A percentile compares a stretch with the other conserved stretches of the same genome.
Evolutionary conservation across 331 rosid species (phyloP).

Genomic region (Cydonia oblonga): DNA sequence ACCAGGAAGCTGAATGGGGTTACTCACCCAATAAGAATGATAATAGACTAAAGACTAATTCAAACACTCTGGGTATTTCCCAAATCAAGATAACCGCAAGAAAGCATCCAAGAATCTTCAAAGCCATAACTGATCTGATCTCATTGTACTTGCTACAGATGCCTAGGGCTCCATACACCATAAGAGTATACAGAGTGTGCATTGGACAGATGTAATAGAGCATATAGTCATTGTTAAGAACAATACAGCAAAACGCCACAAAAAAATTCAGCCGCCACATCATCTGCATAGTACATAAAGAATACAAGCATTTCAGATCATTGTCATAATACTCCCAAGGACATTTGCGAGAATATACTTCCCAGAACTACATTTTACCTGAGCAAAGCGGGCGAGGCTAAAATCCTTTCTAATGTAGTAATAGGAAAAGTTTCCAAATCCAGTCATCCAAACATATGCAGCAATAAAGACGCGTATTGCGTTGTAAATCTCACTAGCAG

Average conservation of each 20-base stretch:
- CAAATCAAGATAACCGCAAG: constrained; percentile 83
- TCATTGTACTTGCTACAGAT: constrained; percentile 80
- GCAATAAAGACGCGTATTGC: constrained; percentile 94
- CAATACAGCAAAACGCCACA: constrained; percentile 83
- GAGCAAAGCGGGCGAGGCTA: constrained; percentile 84
- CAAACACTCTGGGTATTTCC: constrained; percentile 94
- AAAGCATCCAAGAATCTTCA: constrained; percentile 77
- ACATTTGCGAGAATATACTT: not conserved
- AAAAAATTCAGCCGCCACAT: constrained; percentile 91
- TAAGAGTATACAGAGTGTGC: constrained; percentile 93
- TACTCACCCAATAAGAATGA: constrained; percentile 71
- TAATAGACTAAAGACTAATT: constrained; percentile 63
- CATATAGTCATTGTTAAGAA: constrained; percentile 89
- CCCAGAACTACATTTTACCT: constrained; percentile 33
- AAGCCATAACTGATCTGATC: constrained; percentile 61
- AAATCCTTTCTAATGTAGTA: constrained; percentile 90
- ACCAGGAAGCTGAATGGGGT: not conserved
- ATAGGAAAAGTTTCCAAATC: constrained; percentile 97
- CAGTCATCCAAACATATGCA: constrained; percentile 99
- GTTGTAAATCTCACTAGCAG: constrained; percentile 92
- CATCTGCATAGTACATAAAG: constrained; percentile 54
- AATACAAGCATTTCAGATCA: constrained; percentile 6
- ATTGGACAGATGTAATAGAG: constrained; percentile 95
- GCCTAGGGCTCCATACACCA: constrained; percentile 98
- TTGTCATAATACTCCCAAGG: not conserved